These are phyloP conservation scores for Petunia axillaris DNA, from an alignment of 257 asterid genomes.

Conservation along the genomic window DNA sequence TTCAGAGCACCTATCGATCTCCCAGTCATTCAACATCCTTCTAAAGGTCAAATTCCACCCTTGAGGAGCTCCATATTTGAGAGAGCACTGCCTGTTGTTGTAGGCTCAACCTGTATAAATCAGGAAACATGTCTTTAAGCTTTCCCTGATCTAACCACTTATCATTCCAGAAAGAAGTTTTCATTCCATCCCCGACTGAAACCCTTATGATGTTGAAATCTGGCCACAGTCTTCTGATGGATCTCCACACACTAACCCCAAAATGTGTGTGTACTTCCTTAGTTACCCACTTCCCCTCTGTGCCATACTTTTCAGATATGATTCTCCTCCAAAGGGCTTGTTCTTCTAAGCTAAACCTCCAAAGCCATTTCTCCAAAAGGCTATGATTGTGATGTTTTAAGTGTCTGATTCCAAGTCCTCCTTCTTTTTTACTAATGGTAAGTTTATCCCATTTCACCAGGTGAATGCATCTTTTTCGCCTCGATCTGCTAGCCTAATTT, in stretches of 20 bases:
- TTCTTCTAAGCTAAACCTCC: not conserved
- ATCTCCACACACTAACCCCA: not conserved
- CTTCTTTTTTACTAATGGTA: not conserved
- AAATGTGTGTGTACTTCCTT: not conserved
- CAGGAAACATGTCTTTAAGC: too few species aligned
- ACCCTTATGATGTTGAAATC: not conserved
- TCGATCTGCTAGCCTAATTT: not conserved
- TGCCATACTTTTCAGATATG: not conserved
- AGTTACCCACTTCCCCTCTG: not conserved
- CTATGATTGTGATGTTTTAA: not conserved
- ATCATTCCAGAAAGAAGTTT: too few species aligned
- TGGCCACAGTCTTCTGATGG: not conserved
- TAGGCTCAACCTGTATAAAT: too few species aligned
- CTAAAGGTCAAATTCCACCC: too few species aligned
- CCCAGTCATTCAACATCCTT: too few species aligned
- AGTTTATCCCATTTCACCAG: too few species aligned
- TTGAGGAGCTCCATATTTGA: too few species aligned
- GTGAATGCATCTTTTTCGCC: not conserved
- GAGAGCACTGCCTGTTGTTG: too few species aligned
- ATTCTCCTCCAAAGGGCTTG: not conserved
- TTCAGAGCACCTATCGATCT: too few species aligned
- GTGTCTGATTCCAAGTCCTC: not conserved
- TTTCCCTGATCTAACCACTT: too few species aligned
- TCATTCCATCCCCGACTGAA: too few species aligned
- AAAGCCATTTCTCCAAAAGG: not conserved